These are phyloP conservation scores for Tetrahymena thermophila DNA, from an alignment of 73 alveolate genomes.

Conservation along the genomic window DNA sequence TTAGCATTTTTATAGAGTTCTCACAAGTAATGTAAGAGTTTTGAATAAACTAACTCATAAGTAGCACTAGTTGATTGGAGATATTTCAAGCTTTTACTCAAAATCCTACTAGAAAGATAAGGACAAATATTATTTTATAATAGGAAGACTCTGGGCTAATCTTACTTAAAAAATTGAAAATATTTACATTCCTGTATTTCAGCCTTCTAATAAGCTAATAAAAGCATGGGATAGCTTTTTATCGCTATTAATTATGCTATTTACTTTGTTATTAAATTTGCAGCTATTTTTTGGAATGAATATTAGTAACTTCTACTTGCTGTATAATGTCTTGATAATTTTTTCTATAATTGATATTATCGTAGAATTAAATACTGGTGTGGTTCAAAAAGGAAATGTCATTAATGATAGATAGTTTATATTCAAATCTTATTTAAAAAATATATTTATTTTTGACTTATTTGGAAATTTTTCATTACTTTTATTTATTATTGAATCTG, in stretches of 20 bases:
- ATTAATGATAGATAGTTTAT: not conserved
- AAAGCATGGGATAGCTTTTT: not conserved
- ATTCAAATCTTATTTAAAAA: not conserved
- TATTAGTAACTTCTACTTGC: not conserved
- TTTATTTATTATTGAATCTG: not conserved
- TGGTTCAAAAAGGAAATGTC: conserved; percentile 11
- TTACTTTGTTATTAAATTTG: not conserved
- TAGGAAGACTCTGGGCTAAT: not conserved
- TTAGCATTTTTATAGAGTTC: not conserved
- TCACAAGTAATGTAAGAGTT: not conserved
- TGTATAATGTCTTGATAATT: not conserved
- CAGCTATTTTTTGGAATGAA: not conserved
- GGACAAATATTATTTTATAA: not conserved
- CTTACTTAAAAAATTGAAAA: not conserved
- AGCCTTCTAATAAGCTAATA: not conserved
- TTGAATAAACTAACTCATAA: not conserved
- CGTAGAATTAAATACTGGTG: not conserved
- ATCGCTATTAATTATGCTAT: not conserved
- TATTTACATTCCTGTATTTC: not conserved
- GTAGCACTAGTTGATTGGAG: not conserved
- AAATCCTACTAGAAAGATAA: not conserved
- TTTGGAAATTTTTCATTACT: not conserved
- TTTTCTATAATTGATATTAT: not conserved
- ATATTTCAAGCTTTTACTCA: not conserved
- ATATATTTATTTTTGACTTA: not conserved